Evolutionary conservation across 257 asterid genomes (phyloP), one percentile per base, ranked within the genome.

Genomic region (Cynanchum wilfordii): DNA sequence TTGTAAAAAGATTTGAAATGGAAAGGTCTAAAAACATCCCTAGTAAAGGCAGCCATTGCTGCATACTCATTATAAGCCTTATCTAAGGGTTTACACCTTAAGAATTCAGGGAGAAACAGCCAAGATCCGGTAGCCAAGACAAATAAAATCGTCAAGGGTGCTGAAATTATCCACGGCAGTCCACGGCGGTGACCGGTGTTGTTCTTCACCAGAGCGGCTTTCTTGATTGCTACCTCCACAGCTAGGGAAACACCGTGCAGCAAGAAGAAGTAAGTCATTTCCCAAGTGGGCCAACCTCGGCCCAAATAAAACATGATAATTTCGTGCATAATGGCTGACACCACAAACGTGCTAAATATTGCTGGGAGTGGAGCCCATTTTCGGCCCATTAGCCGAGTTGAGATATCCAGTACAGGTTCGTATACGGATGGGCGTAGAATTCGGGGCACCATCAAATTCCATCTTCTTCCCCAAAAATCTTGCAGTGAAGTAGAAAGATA

Each of bases 281-380:
- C 86, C 47, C 87, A 84, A 44, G 62, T 75, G 54, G 84, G 84
- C 83, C 73, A 40, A 15, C 64, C 27, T 42, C 83, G 81, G 19
- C 86, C 87, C 79, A 81, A 20, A 45, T 83, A 81, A n/a, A 68
- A 83, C 57, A 83, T 77, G 11, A 86, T 68, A 15, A 81, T 55
- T 51, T 82, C 85, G 29, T 83, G 87, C 87, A 81, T 83, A 7
- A 81, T 1, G 0, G 77, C 87, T 29, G 89, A 79, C 10, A 78
- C 84, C 1, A 73, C 0, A 4, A 33, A 33, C 4, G 38, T 33
- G 38, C 5, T 33, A 3, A 33, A 33, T 33, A 33, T 33, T 33
- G 84, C 83, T 1, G 84, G 80, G 1, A 81, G 3, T 0, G 79
- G 77, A 54, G 86, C 87, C 89, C 86, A 83, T 33, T 72, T 64